Evolutionary conservation across 768 basidiomycete species (phyloP).

Genomic region (Imleria badia): DNA sequence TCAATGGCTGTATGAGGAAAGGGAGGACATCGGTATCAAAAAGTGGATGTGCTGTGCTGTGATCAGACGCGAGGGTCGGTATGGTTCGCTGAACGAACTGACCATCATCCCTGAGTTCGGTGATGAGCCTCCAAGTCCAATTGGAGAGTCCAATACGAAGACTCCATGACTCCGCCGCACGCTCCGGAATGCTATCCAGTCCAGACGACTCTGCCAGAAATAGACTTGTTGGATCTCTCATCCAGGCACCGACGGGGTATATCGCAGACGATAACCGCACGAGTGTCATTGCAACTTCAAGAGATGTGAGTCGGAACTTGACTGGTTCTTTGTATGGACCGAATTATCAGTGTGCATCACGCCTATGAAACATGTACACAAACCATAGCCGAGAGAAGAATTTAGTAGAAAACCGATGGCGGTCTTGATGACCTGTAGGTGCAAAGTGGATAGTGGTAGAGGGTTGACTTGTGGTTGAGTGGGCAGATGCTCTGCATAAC

Average conservation of each 20-base stretch:
- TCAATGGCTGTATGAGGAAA: slow-evolving; percentile 56
- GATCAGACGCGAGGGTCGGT: not conserved
- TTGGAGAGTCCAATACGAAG: slow-evolving; percentile 62
- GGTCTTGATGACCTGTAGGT: slow-evolving; percentile 74
- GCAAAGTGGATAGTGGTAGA: slow-evolving; percentile 52
- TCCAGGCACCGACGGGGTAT: slow-evolving; percentile 76
- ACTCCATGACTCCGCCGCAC: slow-evolving; percentile 57
- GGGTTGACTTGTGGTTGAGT: slow-evolving; percentile 37
- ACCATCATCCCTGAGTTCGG: slow-evolving; percentile 74
- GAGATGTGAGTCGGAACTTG: slow-evolving; percentile 61
- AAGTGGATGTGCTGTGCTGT: slow-evolving; percentile 47
- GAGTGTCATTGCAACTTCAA: slow-evolving; percentile 68
- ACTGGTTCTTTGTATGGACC: slow-evolving; percentile 56
- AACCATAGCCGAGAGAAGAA: slow-evolving; percentile 74
- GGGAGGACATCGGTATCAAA: slow-evolving; percentile 66
- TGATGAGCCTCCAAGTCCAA: slow-evolving; percentile 79
- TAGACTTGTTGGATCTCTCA: slow-evolving; percentile 27
- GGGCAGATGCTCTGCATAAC: slow-evolving; percentile 53
- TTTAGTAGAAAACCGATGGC: slow-evolving; percentile 80
- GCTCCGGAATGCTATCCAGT: slow-evolving; percentile 23
- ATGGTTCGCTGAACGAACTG: slow-evolving; percentile 20
- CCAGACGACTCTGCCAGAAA: slow-evolving; percentile 21
- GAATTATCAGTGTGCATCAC: slow-evolving; percentile 1
- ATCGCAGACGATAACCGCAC: slow-evolving; percentile 64
- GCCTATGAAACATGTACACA: slow-evolving; percentile 19